Evolutionary conservation across 129 eudicot genomes (phyloP), one percentile per base, ranked within the genome.

Genomic region (Calendula officinalis): DNA sequence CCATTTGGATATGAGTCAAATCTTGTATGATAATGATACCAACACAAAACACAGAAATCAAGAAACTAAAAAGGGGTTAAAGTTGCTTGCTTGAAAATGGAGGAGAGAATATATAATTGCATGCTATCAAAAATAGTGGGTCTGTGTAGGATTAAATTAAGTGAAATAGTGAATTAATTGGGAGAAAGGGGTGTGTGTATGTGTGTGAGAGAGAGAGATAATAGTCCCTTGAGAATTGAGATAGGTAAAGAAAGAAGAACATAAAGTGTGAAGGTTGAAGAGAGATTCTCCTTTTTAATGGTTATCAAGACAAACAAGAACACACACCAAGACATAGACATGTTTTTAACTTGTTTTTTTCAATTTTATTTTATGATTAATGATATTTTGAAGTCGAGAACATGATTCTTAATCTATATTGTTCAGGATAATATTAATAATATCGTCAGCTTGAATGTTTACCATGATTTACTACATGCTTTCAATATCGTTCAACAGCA

Each of bases 61-160:
- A 85, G 76, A 74, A 73, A 72, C 75, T 73, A 60, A 74, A 77
- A 60, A 68, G 66, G 52, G 7, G 60, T 51, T 49, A 73, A 78
- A 68, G 74, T 66, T 35, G 82, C 57, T 88, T 88, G 86, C 89
- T 88, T 85, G 71, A n/a, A 64, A 70, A 55, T 22, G 71, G 79
- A 40, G 84, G 78, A 79, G 77, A 82, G 90, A 78, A 83, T 72
- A 76, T 75, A 49, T 67, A 66, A 52, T 51, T 43, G 30, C 58
- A 69, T 48, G 66, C 69, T 60, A 65, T 72, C 51, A 81, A 64
- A 51, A 39, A 55, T 69, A 56, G 69, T 68, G 72, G 78, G 73
- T 66, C 73, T 56, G 62, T 66, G 33, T 38, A 40, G 17, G 56
- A 77, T 59, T 73, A 73, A 65, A 73, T 59, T 77, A 81, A 80